Conservation (phyloP, 1,139 yeast species). For the Yueomyces sp. region DNA sequence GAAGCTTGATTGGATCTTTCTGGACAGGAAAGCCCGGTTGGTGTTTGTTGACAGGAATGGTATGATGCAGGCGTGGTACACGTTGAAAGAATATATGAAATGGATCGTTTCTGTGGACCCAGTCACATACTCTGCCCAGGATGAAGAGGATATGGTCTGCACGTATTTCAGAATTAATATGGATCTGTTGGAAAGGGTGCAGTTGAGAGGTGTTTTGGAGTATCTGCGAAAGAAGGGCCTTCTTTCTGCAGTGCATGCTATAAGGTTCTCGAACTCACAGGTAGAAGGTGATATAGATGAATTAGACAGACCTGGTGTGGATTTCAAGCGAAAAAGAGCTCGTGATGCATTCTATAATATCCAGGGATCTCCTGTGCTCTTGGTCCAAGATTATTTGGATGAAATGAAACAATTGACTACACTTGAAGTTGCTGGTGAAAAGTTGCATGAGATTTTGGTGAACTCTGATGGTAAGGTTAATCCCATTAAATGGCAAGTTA, state of each 20-base stretch:
- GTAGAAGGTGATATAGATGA: slow-evolving; percentile 2
- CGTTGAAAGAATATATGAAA: slow-evolving; percentile 13
- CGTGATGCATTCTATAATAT: neutral
- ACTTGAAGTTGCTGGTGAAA: slow-evolving; percentile 11
- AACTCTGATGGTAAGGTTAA: slow-evolving; percentile 23
- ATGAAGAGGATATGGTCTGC: slow-evolving; percentile 3
- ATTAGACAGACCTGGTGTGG: neutral
- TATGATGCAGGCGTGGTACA: slow-evolving; percentile 20
- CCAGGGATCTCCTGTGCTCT: slow-evolving; percentile 4
- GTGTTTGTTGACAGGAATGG: slow-evolving; percentile 13
- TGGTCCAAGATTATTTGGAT: slow-evolving; percentile 10
- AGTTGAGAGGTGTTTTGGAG: slow-evolving; percentile 3
- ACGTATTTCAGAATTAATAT: slow-evolving; percentile 8
- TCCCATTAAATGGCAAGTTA: slow-evolving; percentile 15
- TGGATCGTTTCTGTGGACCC: slow-evolving; percentile 9
- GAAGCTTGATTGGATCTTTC: slow-evolving; percentile 15
- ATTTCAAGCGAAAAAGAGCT: neutral
- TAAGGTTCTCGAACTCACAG: slow-evolving; percentile 10
- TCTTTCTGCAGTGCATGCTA: slow-evolving; percentile 7
- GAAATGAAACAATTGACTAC: slow-evolving; percentile 11
- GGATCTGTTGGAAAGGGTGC: slow-evolving; percentile 6
- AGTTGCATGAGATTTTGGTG: slow-evolving; percentile 13
- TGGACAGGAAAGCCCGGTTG: slow-evolving; percentile 10
- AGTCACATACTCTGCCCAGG: slow-evolving; percentile 1
- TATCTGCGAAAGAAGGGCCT: slow-evolving; percentile 7